These are phyloP conservation scores for Echinosophora koreensis DNA, from an alignment of 306 rosid species.

Conservation along the genomic window DNA sequence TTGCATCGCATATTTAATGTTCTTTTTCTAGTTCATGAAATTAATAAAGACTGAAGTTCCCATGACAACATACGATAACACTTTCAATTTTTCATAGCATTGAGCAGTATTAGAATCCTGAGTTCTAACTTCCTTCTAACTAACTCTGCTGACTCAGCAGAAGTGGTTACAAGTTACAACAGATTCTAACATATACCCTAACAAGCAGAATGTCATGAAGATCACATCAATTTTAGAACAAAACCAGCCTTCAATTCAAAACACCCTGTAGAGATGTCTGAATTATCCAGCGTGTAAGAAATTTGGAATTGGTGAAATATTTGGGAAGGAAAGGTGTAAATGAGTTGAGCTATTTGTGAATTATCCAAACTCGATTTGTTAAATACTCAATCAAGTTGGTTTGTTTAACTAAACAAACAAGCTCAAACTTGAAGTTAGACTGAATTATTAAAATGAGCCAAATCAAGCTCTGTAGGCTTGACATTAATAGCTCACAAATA, in stretches of 20 bases:
- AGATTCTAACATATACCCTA: no score
- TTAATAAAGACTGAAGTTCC: neutral
- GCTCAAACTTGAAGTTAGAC: no score
- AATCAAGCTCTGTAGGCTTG: no score
- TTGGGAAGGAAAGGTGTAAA: neutral
- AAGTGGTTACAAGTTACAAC: no score
- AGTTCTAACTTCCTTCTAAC: no score
- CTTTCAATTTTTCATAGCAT: neutral
- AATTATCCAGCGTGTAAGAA: slow-evolving; percentile 1
- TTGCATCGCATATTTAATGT: neutral
- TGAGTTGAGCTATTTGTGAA: no score
- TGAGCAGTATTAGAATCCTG: neutral
- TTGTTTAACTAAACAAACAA: no score
- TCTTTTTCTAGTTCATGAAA: neutral
- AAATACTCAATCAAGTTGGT: no score
- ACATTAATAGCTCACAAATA: no score
- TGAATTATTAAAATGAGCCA: no score
- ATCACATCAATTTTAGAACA: neutral
- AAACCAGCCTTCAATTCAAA: neutral
- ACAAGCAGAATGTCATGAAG: neutral
- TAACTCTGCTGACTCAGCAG: no score
- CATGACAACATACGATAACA: neutral
- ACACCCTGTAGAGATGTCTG: neutral
- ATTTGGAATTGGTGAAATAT: neutral
- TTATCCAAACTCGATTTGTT: no score